Conservation (phyloP, 495 filamentous ascomycete species). For the Penicillium atrosanguineum region DNA sequence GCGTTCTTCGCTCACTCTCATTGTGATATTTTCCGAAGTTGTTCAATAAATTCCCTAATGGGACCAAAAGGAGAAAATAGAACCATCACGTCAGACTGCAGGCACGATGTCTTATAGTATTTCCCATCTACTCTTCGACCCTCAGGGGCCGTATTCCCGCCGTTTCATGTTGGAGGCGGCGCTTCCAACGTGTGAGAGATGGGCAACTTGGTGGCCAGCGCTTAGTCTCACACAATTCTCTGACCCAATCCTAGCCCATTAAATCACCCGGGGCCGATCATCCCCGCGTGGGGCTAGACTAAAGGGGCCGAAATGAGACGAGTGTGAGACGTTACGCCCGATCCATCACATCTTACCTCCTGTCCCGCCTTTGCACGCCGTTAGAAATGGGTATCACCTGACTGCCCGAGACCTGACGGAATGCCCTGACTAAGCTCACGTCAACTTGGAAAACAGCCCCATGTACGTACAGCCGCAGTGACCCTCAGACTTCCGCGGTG, state of each 20-base stretch:
- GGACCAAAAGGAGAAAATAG: slow-evolving; percentile 15
- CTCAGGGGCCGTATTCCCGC: neutral
- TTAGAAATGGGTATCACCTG: neutral
- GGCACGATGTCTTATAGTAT: neutral
- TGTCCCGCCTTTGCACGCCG: no score
- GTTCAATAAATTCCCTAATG: neutral
- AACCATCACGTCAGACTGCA: slow-evolving; percentile 19
- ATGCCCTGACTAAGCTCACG: neutral
- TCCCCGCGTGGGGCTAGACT: neutral
- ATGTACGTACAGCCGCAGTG: no score
- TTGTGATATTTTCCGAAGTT: neutral
- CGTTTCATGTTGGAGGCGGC: neutral
- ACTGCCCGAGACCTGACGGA: neutral
- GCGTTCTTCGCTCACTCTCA: neutral
- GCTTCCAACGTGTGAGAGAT: neutral
- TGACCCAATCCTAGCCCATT: neutral
- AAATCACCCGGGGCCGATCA: neutral
- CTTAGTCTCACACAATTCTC: neutral
- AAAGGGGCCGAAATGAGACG: neutral
- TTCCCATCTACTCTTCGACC: neutral
- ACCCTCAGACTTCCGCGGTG: no score
- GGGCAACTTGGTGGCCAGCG: neutral
- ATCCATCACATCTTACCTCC: neutral
- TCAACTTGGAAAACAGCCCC: neutral
- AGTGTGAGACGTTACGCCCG: neutral